phyloP scores from a whole-genome alignment of 257 asterid genomes.

The Primulina tabacum region DNA sequence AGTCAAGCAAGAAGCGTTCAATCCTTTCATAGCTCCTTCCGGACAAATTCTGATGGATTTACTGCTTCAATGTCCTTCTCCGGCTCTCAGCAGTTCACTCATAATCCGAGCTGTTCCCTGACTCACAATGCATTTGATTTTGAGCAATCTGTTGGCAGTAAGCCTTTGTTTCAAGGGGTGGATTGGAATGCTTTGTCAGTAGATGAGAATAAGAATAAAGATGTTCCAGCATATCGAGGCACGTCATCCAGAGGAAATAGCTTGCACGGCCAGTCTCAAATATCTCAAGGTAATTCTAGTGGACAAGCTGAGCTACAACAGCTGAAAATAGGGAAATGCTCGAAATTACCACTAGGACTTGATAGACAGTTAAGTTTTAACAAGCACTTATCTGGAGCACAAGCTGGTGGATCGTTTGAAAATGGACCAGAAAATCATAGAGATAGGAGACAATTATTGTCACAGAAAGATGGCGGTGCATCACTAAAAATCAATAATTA shows the following conservation, averaged over 20 bases:
- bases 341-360: constrained; percentile 46
- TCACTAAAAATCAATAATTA: constrained; percentile 34
- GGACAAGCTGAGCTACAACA: constrained; percentile 47
- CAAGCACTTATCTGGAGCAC: constrained; percentile 46
- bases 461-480: constrained; percentile 52
- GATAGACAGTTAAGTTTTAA: constrained; percentile 59
- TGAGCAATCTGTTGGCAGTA: constrained; percentile 89
- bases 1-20: constrained; percentile 82
- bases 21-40: constrained; percentile 80
- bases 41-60: constrained; percentile 81
- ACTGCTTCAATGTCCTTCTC: constrained; percentile 91
- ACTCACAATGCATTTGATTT: constrained; percentile 66
- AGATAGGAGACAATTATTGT: constrained; percentile 41
- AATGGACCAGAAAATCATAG: constrained; percentile 51
- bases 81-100: constrained; percentile 93
- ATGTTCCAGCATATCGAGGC: constrained; percentile 47
- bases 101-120: constrained; percentile 95
- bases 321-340: constrained; percentile 49
- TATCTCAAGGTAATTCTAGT: constrained; percentile 55
- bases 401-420: constrained; percentile 55
- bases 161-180: constrained; percentile 90
- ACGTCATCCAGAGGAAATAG: constrained; percentile 51
- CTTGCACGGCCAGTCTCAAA: constrained; percentile 46
- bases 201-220: constrained; percentile 66
- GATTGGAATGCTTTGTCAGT: constrained; percentile 92